phyloP scores from a whole-genome alignment of 1,284 basidiomycete genomes.

The Rhodotorula glutinis region DNA sequence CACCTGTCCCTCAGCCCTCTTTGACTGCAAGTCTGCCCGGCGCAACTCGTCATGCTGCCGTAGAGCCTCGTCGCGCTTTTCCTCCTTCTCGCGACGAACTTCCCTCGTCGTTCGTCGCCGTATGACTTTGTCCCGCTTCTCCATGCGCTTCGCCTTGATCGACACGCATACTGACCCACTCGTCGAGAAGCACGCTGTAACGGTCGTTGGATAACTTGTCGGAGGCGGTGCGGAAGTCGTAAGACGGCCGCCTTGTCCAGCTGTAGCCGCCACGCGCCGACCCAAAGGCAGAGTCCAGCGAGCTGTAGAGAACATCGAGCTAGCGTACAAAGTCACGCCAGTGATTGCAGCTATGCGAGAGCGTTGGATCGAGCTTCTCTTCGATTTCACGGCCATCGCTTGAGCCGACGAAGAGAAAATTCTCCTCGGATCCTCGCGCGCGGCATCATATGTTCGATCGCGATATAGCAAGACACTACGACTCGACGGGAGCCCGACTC shows the following conservation, averaged over 20 bases:
- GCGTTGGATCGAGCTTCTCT: neutral
- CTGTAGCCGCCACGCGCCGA: neutral
- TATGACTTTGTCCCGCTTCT: constrained; percentile 11
- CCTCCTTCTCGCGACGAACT: constrained; percentile 3
- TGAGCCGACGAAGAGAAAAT: too few relatives aligned
- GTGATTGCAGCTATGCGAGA: too few relatives aligned
- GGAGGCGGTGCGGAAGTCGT: neutral
- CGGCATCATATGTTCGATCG: too few relatives aligned
- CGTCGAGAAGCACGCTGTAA: neutral
- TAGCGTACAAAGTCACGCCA: too few relatives aligned
- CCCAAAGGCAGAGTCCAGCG: constrained; percentile 1
- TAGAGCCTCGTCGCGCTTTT: neutral
- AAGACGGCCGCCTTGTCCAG: neutral
- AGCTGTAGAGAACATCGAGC: constrained; percentile 3
- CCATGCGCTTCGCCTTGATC: constrained; percentile 12
- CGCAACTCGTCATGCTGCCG: neutral
- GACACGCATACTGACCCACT: neutral
- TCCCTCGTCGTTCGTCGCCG: constrained; percentile 2
- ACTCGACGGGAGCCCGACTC: neutral
- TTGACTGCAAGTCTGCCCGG: constrained; percentile 1
- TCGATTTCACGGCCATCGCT: neutral
- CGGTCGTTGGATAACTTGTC: neutral
- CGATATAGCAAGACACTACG: too few relatives aligned
- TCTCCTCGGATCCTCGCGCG: too few relatives aligned
- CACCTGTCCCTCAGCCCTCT: neutral